phyloP scores from a whole-genome alignment of 768 basidiomycete species.

The Hypholoma sublateritium region DNA sequence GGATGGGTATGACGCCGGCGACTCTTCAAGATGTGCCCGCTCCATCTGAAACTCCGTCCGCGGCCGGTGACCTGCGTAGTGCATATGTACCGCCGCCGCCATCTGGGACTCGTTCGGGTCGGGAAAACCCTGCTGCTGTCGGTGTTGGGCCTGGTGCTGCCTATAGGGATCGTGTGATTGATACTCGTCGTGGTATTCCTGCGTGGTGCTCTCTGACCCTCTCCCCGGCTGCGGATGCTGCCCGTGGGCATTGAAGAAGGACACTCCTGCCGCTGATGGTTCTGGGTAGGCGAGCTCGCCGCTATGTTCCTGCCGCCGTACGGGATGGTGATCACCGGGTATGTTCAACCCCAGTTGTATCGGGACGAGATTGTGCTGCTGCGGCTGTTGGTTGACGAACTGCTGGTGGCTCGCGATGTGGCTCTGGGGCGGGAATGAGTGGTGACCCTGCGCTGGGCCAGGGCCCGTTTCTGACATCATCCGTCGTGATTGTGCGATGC shows the following conservation, averaged over 20 bases:
- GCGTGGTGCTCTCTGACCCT: background rate
- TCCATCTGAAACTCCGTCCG: background rate
- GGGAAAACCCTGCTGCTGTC: background rate
- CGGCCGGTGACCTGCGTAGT: background rate
- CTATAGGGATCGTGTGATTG: background rate
- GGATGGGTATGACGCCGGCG: background rate
- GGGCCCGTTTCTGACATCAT: background rate
- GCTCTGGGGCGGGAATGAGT: background rate
- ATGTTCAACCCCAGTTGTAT: background rate
- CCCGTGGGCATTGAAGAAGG: background rate
- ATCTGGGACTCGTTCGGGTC: background rate
- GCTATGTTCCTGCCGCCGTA: background rate
- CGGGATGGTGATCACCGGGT: background rate
- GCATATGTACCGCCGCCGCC: background rate
- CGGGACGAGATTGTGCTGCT: conserved; percentile 1
- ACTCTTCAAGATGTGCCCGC: background rate
- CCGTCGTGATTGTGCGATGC: background rate
- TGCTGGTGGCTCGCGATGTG: background rate
- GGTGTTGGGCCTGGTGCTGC: background rate
- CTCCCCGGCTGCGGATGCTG: background rate
- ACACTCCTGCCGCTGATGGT: background rate
- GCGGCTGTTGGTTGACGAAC: background rate
- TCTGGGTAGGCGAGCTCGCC: background rate
- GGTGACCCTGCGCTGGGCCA: background rate
- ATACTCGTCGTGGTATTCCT: background rate